These are phyloP conservation scores for Macadamia integrifolia DNA, from an alignment of 164 flowering plant genomes.

Conservation along the genomic window DNA sequence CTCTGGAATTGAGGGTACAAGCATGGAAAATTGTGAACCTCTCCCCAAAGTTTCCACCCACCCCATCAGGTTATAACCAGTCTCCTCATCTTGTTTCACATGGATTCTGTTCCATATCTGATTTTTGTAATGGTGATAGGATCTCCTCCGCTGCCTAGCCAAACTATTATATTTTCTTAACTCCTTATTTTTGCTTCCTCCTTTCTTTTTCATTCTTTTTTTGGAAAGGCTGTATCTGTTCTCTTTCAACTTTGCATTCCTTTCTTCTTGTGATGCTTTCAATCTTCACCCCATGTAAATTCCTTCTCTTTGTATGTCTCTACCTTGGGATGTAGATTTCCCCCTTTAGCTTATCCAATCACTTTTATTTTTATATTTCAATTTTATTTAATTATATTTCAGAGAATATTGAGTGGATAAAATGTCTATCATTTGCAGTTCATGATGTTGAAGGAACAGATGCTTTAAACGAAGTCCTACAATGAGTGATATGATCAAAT, in stretches of 20 bases:
- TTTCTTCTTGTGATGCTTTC: not conserved
- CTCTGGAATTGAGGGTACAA: constrained; percentile 54
- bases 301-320: not conserved
- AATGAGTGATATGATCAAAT: not conserved
- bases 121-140: constrained; percentile 1
- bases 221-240: not conserved
- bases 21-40: constrained; percentile 70
- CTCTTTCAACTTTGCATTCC: not conserved
- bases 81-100: constrained; percentile 10
- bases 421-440: not conserved
- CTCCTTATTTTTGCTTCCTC: no score
- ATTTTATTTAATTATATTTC: no score
- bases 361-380: not conserved
- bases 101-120: constrained; percentile 4
- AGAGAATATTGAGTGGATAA: no score
- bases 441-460: not conserved
- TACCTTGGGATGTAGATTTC: not conserved
- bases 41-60: constrained; percentile 46
- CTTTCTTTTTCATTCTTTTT: no score
- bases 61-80: constrained; percentile 23
- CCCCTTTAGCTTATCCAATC: not conserved
- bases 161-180: no score
- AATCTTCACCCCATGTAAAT: not conserved
- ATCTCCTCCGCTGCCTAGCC: constrained; percentile 1
- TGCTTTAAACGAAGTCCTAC: not conserved